These are phyloP conservation scores for Pichia pseudocactophila DNA, from an alignment of 805 yeast species.

Conservation along the genomic window DNA sequence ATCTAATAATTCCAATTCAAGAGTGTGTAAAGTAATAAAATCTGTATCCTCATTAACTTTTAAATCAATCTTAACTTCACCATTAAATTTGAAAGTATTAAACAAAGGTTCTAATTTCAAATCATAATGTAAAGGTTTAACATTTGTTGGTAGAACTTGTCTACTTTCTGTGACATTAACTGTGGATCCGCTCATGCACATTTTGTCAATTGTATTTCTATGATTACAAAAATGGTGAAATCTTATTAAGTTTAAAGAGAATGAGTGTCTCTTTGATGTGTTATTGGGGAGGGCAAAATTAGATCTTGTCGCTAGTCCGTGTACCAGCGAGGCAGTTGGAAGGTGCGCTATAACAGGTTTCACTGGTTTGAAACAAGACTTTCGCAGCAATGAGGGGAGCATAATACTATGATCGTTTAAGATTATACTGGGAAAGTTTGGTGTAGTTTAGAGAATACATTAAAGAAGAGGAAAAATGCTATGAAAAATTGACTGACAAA, in stretches of 20 bases:
- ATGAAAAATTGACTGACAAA: too few relatives aligned
- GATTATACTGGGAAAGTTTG: too few relatives aligned
- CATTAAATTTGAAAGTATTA: conserved; percentile 38
- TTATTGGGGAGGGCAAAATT: background rate
- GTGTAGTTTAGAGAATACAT: too few relatives aligned
- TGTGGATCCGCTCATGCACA: conserved; percentile 5
- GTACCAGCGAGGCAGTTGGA: background rate
- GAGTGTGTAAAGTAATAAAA: conserved; percentile 37
- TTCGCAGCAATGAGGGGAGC: background rate
- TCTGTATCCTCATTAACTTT: conserved; percentile 37
- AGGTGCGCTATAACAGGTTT: too few relatives aligned
- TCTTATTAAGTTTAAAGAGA: background rate
- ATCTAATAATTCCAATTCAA: conserved; percentile 23
- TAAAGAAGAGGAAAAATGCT: too few relatives aligned
- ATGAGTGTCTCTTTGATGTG: background rate
- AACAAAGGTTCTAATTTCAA: conserved; percentile 36
- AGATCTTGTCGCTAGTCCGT: background rate
- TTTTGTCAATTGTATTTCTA: conserved; percentile 3
- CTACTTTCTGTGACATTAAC: conserved; percentile 11
- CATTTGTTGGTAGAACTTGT: conserved; percentile 35
- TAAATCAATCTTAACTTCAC: conserved; percentile 45
- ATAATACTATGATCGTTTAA: background rate
- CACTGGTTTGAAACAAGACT: background rate
- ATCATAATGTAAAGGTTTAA: conserved; percentile 71
- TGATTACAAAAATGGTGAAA: conserved; percentile 6